A percentile compares a stretch with the other conserved stretches of the same genome.
phyloP scores from a whole-genome alignment of 306 rosid species.

The Prinsepia uniflora region DNA sequence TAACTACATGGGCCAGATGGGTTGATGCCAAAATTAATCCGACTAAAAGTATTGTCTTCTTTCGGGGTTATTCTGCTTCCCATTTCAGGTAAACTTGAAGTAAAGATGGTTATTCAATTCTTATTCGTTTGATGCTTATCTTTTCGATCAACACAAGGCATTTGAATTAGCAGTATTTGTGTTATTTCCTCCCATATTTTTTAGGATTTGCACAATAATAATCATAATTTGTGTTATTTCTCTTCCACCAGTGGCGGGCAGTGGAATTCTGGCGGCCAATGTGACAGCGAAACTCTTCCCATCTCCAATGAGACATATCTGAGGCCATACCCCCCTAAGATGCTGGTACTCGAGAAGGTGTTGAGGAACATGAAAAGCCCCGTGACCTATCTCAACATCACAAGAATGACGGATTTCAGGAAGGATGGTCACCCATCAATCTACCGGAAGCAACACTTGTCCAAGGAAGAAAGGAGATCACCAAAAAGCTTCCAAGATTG shows the following conservation, averaged over 20 bases:
- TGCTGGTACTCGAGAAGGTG: slow-evolving; percentile 70
- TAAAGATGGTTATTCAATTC: neutral
- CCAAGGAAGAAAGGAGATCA: slow-evolving; percentile 52
- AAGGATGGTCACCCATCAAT: slow-evolving; percentile 97
- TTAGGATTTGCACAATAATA: neutral
- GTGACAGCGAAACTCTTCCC: slow-evolving; percentile 70
- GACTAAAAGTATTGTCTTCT: slow-evolving; percentile 60
- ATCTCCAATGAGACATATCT: slow-evolving; percentile 68
- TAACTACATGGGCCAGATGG: slow-evolving; percentile 96
- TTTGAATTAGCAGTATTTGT: slow-evolving; percentile 5
- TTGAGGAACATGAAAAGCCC: slow-evolving; percentile 69
- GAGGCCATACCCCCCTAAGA: slow-evolving; percentile 63
- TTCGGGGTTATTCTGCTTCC: slow-evolving; percentile 90
- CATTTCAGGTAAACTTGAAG: slow-evolving; percentile 71
- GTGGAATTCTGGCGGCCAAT: slow-evolving; percentile 94
- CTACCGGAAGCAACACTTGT: slow-evolving; percentile 59
- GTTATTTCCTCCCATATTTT: neutral
- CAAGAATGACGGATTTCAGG: slow-evolving; percentile 84
- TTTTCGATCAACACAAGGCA: neutral
- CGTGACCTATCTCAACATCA: slow-evolving; percentile 71
- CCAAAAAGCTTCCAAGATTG: slow-evolving; percentile 79
- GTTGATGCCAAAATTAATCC: slow-evolving; percentile 71
- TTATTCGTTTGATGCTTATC: neutral
- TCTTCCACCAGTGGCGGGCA: slow-evolving; percentile 75
- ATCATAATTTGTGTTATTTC: neutral